Percentiles rank a stretch among this genome's conserved stretches.
Conservation (phyloP, 1,284 basidiomycete genomes). For the Sporisorium sorghi region DNA sequence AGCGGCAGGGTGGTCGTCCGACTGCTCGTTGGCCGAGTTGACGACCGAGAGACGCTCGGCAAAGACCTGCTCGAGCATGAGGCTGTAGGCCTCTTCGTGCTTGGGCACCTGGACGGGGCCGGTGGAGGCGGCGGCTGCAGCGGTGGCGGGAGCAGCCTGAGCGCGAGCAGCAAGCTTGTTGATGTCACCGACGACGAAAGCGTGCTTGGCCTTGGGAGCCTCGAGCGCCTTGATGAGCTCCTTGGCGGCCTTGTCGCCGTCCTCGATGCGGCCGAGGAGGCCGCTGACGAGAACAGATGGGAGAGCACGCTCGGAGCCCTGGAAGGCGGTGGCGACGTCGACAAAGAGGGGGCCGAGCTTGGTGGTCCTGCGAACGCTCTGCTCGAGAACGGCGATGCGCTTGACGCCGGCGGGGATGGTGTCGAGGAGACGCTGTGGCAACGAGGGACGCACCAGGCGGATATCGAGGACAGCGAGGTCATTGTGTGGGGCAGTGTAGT, state of each 20-base stretch:
- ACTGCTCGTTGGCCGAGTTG: constrained; percentile 72
- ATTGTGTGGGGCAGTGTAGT: constrained; percentile 64
- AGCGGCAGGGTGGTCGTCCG: constrained; percentile 71
- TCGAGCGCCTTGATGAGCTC: constrained; percentile 51
- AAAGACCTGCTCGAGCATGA: constrained; percentile 86
- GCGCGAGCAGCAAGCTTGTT: constrained; percentile 69
- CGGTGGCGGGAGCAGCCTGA: constrained; percentile 46
- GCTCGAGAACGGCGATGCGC: constrained; percentile 86
- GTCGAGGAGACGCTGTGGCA: constrained; percentile 76
- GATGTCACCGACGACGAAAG: constrained; percentile 68
- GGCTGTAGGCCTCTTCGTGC: constrained; percentile 91
- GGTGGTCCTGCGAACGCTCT: constrained; percentile 78
- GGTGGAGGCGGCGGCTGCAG: constrained; percentile 12
- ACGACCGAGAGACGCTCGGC: constrained; percentile 83
- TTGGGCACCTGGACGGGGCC: constrained; percentile 74
- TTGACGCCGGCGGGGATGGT: constrained; percentile 77
- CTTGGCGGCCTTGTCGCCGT: constrained; percentile 54
- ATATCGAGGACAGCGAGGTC: constrained; percentile 77
- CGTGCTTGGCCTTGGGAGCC: constrained; percentile 52
- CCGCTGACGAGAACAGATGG: constrained; percentile 58
- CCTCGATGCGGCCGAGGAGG: constrained; percentile 54
- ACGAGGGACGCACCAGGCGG: constrained; percentile 81
- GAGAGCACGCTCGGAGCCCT: constrained; percentile 72
- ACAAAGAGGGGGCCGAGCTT: constrained; percentile 91
- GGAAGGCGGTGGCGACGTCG: constrained; percentile 81